Conservation (phyloP, 805 yeast genomes). For the Wickerhamiella spandovensis region DNA sequence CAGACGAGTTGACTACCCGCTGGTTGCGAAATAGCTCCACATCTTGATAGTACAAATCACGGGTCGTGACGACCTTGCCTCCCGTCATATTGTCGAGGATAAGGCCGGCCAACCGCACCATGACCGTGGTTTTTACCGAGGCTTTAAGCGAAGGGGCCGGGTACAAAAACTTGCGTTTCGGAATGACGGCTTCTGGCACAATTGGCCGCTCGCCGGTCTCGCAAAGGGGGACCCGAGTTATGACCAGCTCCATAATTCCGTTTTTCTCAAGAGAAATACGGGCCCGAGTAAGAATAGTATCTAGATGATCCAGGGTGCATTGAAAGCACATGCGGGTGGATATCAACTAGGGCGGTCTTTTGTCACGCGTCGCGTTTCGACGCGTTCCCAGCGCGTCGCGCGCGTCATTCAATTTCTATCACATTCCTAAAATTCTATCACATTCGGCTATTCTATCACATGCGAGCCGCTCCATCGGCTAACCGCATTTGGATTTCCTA, state of each 20-base stretch:
- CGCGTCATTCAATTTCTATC: too few relatives aligned
- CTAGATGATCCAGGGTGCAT: neutral
- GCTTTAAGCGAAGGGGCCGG: neutral
- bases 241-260: neutral
- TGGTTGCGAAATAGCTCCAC: conserved; percentile 40
- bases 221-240: neutral
- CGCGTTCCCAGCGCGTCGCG: too few relatives aligned
- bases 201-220: neutral
- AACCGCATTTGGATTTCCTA: too few relatives aligned
- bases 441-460: neutral
- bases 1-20: conserved; percentile 26
- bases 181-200: neutral
- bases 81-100: conserved; percentile 12
- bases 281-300: neutral
- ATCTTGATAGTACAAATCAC: conserved; percentile 49
- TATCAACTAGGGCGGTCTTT: too few relatives aligned
- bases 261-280: neutral
- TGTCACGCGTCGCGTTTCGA: too few relatives aligned
- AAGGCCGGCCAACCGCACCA: conserved; percentile 11
- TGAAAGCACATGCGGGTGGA: neutral
- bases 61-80: conserved; percentile 25
- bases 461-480: neutral
- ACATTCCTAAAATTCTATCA: neutral
- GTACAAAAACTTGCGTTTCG: neutral
- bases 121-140: conserved; percentile 1